phyloP scores from a whole-genome alignment of 176 grass and related monocot genomes.

The Chrysopogon serrulatus region DNA sequence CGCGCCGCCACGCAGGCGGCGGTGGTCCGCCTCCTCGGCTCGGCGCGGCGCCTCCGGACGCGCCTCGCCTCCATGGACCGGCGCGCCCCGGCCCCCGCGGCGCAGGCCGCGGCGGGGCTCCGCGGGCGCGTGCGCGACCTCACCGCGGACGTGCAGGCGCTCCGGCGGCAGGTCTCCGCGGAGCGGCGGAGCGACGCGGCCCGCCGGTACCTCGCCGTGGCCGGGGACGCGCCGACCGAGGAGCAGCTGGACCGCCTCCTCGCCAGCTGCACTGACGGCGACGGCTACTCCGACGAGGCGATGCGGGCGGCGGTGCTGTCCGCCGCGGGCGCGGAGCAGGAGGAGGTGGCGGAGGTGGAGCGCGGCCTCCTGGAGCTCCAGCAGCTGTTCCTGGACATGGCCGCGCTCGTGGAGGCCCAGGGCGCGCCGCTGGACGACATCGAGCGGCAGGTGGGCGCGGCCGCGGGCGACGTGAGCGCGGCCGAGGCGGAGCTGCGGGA shows the following conservation, averaged over 20 bases:
- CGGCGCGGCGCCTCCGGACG: slow-evolving; percentile 28
- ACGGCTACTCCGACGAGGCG: slow-evolving; percentile 20
- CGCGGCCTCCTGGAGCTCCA: slow-evolving; percentile 69
- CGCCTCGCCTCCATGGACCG: slow-evolving; percentile 47
- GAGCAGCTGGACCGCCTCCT: slow-evolving; percentile 53
- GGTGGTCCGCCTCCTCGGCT: slow-evolving; percentile 38
- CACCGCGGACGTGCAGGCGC: slow-evolving; percentile 43
- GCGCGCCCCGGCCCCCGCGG: slow-evolving; percentile 37
- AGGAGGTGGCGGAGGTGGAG: slow-evolving; percentile 55
- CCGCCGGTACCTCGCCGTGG: slow-evolving; percentile 56
- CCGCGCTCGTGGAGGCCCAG: slow-evolving; percentile 59
- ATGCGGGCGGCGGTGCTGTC: slow-evolving; percentile 42
- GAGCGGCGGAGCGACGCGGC: slow-evolving; percentile 57
- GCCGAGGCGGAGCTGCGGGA: slow-evolving; percentile 39
- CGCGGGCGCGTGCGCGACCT: slow-evolving; percentile 45
- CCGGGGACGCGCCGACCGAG: slow-evolving; percentile 56
- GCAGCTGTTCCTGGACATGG: slow-evolving; percentile 90
- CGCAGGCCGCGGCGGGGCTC: slow-evolving; percentile 36
- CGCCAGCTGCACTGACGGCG: background rate
- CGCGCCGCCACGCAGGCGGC: slow-evolving; percentile 37
- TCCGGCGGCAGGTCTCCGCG: slow-evolving; percentile 45
- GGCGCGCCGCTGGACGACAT: slow-evolving; percentile 51
- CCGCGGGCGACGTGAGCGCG: slow-evolving; percentile 38
- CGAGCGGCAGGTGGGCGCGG: slow-evolving; percentile 49
- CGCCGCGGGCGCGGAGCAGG: slow-evolving; percentile 32